A percentile compares a stretch with the other conserved stretches of the same genome.
phyloP scores from a whole-genome alignment of 441 rosid species.

The Aleurites moluccanus region DNA sequence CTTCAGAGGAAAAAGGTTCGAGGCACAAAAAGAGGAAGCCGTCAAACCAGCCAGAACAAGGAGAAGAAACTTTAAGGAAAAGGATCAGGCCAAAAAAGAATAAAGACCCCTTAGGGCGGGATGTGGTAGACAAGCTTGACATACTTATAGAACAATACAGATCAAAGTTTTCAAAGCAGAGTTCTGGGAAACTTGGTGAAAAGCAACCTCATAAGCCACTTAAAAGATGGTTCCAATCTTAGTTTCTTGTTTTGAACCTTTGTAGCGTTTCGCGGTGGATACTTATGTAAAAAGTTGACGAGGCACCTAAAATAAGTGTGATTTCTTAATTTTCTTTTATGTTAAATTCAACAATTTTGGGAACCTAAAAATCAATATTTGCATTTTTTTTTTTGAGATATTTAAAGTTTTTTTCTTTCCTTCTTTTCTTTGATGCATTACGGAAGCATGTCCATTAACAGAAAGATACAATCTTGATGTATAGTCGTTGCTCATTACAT shows the following conservation, averaged over 20 bases:
- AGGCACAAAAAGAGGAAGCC: constrained; percentile 41
- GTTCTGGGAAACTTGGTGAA: constrained; percentile 42
- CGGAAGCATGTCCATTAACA: neutral
- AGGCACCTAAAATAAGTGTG: constrained; percentile 12
- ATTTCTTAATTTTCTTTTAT: neutral
- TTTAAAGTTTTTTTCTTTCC: too few species aligned
- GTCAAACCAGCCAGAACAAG: constrained; percentile 29
- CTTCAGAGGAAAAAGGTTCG: constrained; percentile 22
- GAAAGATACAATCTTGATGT: too few species aligned
- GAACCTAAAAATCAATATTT: neutral
- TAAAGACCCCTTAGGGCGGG: constrained; percentile 47
- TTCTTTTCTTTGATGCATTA: neutral
- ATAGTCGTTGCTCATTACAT: too few species aligned
- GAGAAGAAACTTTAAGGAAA: constrained; percentile 29
- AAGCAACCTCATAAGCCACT: constrained; percentile 50
- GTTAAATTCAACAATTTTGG: constrained; percentile 3
- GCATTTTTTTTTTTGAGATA: neutral
- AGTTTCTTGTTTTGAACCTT: constrained; percentile 16
- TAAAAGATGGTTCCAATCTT: constrained; percentile 71
- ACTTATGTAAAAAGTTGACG: neutral
- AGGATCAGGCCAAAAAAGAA: constrained; percentile 45
- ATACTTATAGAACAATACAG: constrained; percentile 64
- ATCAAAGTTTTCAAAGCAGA: constrained; percentile 62
- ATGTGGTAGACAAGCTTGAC: constrained; percentile 67
- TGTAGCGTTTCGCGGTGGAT: constrained; percentile 3